These are phyloP conservation scores for Phaeosphaeriaceae sp. DNA, from an alignment of 2,329 filamentous ascomycete genomes.

Conservation along the genomic window DNA sequence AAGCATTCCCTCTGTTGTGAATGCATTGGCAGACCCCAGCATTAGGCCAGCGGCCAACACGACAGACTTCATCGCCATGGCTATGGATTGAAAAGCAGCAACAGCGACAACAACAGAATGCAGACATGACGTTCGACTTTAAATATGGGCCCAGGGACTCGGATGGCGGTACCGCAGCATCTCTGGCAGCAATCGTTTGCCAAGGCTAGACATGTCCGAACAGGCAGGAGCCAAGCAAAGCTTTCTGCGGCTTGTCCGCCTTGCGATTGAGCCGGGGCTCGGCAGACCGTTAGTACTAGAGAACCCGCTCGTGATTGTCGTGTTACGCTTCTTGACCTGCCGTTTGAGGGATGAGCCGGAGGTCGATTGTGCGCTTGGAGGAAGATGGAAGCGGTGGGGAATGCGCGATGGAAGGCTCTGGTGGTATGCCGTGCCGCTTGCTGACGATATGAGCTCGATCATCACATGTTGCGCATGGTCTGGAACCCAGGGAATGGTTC, in stretches of 20 bases:
- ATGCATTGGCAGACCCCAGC: constrained; percentile 32
- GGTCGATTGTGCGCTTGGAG: constrained; percentile 12
- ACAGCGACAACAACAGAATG: neutral
- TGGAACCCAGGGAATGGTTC: neutral
- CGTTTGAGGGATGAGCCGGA: constrained; percentile 18
- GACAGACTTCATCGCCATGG: constrained; percentile 38
- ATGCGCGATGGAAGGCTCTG: neutral
- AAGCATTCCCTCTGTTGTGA: constrained; percentile 34
- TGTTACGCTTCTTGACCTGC: constrained; percentile 27
- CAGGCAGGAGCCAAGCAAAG: constrained; percentile 28
- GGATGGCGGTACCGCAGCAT: constrained; percentile 18
- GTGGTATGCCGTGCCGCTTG: neutral
- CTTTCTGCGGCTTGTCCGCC: constrained; percentile 29
- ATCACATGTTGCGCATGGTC: neutral
- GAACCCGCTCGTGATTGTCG: constrained; percentile 17
- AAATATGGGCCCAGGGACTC: constrained; percentile 15
- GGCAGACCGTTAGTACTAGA: constrained; percentile 18
- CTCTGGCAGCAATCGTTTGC: constrained; percentile 15
- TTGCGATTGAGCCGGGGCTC: constrained; percentile 22
- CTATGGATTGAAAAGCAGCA: constrained; percentile 3
- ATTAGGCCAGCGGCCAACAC: constrained; percentile 33
- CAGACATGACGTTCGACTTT: constrained; percentile 20
- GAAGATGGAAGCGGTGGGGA: constrained; percentile 11
- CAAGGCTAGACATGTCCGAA: constrained; percentile 28
- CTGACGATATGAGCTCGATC: neutral